Conservation (phyloP, 2,329 filamentous ascomycete species). For the Penicillium sp. region DNA sequence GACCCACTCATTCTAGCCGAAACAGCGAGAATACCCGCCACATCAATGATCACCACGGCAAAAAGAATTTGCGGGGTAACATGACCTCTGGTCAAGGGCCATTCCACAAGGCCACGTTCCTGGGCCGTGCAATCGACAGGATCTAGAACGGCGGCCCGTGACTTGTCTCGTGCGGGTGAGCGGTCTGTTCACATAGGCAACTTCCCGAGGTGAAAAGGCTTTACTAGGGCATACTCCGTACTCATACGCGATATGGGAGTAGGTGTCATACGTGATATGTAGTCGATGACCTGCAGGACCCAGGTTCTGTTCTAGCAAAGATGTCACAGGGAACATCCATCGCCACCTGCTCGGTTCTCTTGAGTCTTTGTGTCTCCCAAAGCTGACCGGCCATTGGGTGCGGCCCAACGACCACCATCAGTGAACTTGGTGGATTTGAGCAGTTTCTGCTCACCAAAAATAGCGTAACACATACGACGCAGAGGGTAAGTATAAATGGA, state of each 20-base stretch:
- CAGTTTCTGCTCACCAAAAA: background rate
- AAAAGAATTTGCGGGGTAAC: slow-evolving; percentile 6
- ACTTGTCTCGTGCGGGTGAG: background rate
- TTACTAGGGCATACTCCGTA: too few relatives aligned
- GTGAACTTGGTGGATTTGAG: too few relatives aligned
- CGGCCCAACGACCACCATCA: background rate
- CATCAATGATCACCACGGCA: slow-evolving; percentile 1
- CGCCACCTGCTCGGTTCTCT: too few relatives aligned
- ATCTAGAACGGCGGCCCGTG: background rate
- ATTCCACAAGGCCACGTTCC: background rate
- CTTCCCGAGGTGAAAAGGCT: background rate
- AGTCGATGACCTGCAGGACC: too few relatives aligned
- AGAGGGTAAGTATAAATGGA: background rate
- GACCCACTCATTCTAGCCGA: slow-evolving; percentile 8
- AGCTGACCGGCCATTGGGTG: too few relatives aligned
- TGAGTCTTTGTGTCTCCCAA: too few relatives aligned
- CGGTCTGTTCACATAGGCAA: background rate
- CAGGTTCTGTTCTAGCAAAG: too few relatives aligned
- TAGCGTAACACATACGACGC: background rate
- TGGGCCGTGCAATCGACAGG: background rate
- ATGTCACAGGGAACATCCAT: too few relatives aligned
- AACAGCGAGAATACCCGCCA: slow-evolving; percentile 4
- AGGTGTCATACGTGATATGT: too few relatives aligned
- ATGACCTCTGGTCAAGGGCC: background rate
- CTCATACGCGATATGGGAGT: too few relatives aligned